A percentile compares a stretch with the other conserved stretches of the same genome.
Conservation (phyloP, 2,329 filamentous ascomycete species). For the Aspergillus unguis region DNA sequence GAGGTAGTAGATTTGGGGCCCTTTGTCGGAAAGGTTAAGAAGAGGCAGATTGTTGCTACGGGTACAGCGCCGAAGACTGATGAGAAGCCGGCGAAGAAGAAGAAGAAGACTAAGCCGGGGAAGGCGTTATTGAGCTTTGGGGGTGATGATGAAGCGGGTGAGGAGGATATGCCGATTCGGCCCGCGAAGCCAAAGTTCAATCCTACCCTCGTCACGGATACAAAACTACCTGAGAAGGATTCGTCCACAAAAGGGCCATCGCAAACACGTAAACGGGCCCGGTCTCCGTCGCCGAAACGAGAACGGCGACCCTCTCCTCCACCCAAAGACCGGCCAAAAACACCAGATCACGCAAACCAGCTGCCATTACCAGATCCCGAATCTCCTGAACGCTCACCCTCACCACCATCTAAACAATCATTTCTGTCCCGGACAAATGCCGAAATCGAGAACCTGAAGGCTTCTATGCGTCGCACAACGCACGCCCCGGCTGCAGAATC, state of each 20-base stretch:
- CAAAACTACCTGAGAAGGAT: constrained; percentile 18
- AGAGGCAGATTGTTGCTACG: constrained; percentile 37
- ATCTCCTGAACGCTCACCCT: constrained; percentile 33
- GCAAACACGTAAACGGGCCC: constrained; percentile 29
- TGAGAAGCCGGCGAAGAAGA: constrained; percentile 38
- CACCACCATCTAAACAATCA: constrained; percentile 34
- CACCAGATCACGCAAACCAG: constrained; percentile 43
- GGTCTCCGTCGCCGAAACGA: constrained; percentile 32
- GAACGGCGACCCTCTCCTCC: constrained; percentile 18
- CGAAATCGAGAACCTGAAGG: constrained; percentile 45
- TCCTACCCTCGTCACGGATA: constrained; percentile 41
- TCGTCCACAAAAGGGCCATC: constrained; percentile 11
- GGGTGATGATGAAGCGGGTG: constrained; percentile 45
- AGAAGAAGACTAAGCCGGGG: constrained; percentile 38
- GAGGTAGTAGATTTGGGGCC: constrained; percentile 47
- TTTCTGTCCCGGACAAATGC: constrained; percentile 43
- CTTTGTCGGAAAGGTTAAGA: constrained; percentile 44
- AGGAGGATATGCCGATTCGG: constrained; percentile 34
- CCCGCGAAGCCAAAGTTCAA: constrained; percentile 50
- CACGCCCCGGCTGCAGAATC: constrained; percentile 31
- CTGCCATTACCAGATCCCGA: constrained; percentile 46
- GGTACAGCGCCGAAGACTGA: constrained; percentile 22
- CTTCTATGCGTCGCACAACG: constrained; percentile 47
- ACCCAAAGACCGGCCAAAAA: constrained; percentile 32
- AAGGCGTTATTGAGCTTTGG: constrained; percentile 49